Evolutionary conservation across 2,329 filamentous ascomycete genomes (phyloP).

Genomic region (Cytospora mali): DNA sequence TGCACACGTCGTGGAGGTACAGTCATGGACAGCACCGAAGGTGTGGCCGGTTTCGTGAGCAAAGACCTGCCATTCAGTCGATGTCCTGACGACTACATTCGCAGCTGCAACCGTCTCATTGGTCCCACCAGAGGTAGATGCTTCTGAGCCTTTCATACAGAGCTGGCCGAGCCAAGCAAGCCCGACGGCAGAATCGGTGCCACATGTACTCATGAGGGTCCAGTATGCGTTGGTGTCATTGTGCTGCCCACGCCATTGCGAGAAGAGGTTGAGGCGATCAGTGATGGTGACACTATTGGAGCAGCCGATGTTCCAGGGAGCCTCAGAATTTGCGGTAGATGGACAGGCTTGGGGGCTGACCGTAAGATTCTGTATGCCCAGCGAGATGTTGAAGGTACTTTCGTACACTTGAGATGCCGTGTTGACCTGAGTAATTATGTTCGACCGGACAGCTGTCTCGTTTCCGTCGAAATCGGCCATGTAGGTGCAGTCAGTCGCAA

Average conservation of each 20-base stretch:
- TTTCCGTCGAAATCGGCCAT: conserved; percentile 64
- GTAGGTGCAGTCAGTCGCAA: conserved; percentile 93
- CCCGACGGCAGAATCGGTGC: conserved; percentile 82
- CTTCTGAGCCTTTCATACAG: conserved; percentile 64
- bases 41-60: conserved; percentile 94
- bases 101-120: conserved; percentile 79
- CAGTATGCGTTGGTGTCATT: conserved; percentile 87
- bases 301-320: conserved; percentile 85
- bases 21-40: conserved; percentile 95
- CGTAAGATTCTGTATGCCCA: conserved; percentile 85
- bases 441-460: conserved; percentile 65
- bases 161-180: conserved; percentile 91
- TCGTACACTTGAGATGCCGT: conserved; percentile 87
- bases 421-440: conserved; percentile 84
- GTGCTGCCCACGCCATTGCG: conserved; percentile 78
- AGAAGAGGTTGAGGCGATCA: conserved; percentile 83
- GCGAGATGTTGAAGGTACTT: conserved; percentile 88
- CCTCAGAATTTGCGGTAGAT: conserved; percentile 62
- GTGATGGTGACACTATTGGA: conserved; percentile 65
- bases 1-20: conserved; percentile 67
- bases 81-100: conserved; percentile 85
- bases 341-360: conserved; percentile 78
- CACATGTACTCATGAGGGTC: conserved; percentile 83
- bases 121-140: conserved; percentile 48
- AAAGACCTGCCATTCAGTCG: conserved; percentile 91